Evolutionary conservation across 768 basidiomycete species (phyloP), one percentile per base, ranked within the genome.

Genomic region (Auricularia auricula-judae): DNA sequence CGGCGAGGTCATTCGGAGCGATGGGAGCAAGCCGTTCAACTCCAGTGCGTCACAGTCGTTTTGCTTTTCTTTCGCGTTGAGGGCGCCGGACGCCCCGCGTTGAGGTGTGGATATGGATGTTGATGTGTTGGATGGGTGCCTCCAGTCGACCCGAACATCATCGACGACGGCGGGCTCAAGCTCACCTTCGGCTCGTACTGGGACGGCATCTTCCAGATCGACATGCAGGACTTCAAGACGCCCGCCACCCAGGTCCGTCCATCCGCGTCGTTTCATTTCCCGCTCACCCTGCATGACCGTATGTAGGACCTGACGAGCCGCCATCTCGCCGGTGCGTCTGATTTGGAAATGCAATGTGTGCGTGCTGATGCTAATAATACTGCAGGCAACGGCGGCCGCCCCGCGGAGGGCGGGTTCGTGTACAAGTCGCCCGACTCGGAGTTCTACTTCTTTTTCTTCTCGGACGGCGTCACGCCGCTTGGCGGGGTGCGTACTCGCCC

Each of bases 1-100:
- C 12, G 71, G 71, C 4, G 58, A 63, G 8, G 71, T 72, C 36
- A 65, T 72, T 54, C 36, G 61, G 2, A 67, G 67, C 23, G 54
- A 16, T 3, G 58, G 61, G 4, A 67, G 71, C 23, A 63, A 62
- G 62, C 23, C 29, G 2, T 68, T 64, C 66, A 71, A 71, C 44
- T 65, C 68, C 12, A 71, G 29, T 29, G 2, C 29, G 23, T 23
- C 23, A 23, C 23, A 1, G 23, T 23, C 23, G 23, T 23, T 23
- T 23, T 23, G 23, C 23, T 23, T 23, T 23, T 23, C 23, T 23
- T 23, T 23, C 23, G 23, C 23, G 23, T 23, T 23, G 23, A 23
- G 23, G 23, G 23, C 23, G 23, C 23, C 23, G 23, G 23, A 23
- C 23, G 23, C 23, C 23, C 23, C 23, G 23, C 23, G 23, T 23